Base-by-base conservation (phyloP, 2,329 filamentous ascomycete species). In the Sclerotinia minor region DNA sequence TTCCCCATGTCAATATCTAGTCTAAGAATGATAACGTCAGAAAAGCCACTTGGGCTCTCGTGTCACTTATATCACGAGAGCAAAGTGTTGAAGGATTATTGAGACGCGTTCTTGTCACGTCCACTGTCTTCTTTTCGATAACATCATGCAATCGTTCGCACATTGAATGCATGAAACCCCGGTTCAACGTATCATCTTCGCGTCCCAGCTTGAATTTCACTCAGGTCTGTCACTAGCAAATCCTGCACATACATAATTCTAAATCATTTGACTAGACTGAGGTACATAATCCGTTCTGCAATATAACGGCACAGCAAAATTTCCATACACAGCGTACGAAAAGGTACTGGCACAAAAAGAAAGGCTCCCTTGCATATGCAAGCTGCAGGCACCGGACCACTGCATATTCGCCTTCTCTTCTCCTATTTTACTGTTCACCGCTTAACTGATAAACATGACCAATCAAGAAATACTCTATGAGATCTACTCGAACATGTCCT, bases 331-430 rank as follows among this genome's bases (percentile, higher is more conserved):
- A 61, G 19, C 24, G 9, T n/a, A 29, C 52, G n/a, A 44, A 52
- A 54, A n/a, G 50, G 38, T 26, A 35, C 63, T 54, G 32, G 47
- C 50, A 45, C 3, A 54, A 21, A 15, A 11, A 41, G 45, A 57
- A 32, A 38, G 45, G 21, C n/a, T 45, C 53, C 65, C 57, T 67
- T 67, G 65, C 65, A 67, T 67, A 45, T 53, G 50, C 53, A 38
- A 63, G n/a, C 47, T 67, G 65, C 65, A 67, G 38, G 57, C 47
- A 67, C 65, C 63, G 63, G 47, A 47, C 57, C 65, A 67, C 47
- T 67, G 65, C 57, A 67, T 66, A 53, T 66, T 61, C 54, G 54
- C 64, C 64, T 66, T 55, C 45, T 66, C 54, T 45, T 60, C 45
- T 66, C 54, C 54, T 61, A 41, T 58, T 35, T 21, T 29, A 17